Percentiles rank a stretch among this genome's conserved stretches.
Conservation (phyloP, 179 eudicot genomes). For the Camellia oleifera region DNA sequence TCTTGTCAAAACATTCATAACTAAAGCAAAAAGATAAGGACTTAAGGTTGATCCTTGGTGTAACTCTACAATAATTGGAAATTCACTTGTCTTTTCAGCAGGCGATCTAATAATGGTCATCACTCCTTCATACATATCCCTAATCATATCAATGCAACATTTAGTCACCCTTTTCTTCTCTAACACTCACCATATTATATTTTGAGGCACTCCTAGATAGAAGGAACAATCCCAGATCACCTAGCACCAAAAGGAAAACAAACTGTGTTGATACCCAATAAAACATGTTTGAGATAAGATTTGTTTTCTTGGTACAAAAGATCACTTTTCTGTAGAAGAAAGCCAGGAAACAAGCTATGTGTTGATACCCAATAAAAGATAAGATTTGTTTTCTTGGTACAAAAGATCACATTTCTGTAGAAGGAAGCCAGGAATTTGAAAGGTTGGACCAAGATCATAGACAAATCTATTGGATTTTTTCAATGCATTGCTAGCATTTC, state of each 20-base stretch:
- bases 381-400: neutral
- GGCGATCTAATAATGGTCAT: too few relatives aligned
- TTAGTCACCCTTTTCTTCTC: neutral
- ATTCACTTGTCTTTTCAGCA: too few relatives aligned
- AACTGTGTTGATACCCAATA: neutral
- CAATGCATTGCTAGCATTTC: neutral
- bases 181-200: neutral
- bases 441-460: neutral
- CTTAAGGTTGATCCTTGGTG: too few relatives aligned
- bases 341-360: neutral
- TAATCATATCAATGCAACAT: too few relatives aligned
- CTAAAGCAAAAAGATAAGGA: too few relatives aligned
- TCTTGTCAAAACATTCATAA: too few relatives aligned
- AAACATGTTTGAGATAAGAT: slow-evolving; percentile 1
- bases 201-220: neutral
- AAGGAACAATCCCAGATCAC: neutral
- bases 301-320: neutral
- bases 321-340: neutral
- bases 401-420: neutral
- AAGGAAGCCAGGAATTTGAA: neutral
- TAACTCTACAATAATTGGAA: too few relatives aligned
- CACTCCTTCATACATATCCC: too few relatives aligned
- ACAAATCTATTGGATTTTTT: neutral
- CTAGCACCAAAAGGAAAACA: slow-evolving; percentile 2
- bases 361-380: neutral